A percentile compares a stretch with the other conserved stretches of the same genome.
These are phyloP conservation scores for Prosopis cineraria DNA, from an alignment of 306 rosid genomes.

Conservation along the genomic window DNA sequence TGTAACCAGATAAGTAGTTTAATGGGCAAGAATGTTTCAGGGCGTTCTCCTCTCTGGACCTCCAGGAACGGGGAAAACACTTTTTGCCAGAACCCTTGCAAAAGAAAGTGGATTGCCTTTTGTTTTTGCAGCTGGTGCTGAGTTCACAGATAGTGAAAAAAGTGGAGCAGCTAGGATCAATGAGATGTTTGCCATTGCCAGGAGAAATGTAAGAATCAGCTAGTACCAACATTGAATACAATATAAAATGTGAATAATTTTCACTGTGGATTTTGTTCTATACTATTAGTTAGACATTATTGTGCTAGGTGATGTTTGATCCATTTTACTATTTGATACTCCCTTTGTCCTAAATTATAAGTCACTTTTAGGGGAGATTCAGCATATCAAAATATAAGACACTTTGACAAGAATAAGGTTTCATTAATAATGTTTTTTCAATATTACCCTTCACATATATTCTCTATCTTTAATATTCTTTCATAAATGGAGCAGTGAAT, in stretches of 20 bases:
- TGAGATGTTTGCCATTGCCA: slow-evolving; percentile 89
- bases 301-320: slow-evolving; percentile 11
- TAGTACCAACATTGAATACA: slow-evolving; percentile 27
- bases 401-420: too few relatives aligned
- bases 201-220: slow-evolving; percentile 78
- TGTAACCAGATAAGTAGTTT: slow-evolving; percentile 28
- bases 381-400: too few relatives aligned
- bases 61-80: slow-evolving; percentile 98
- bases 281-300: slow-evolving; percentile 14
- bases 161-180: slow-evolving; percentile 93
- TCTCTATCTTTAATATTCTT: too few relatives aligned
- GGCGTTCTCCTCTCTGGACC: slow-evolving; percentile 99
- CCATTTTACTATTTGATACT: slow-evolving; percentile 27
- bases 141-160: slow-evolving; percentile 95
- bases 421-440: too few relatives aligned
- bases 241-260: slow-evolving; percentile 25
- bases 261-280: slow-evolving; percentile 14
- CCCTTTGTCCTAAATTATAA: too few relatives aligned
- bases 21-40: slow-evolving; percentile 50
- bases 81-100: slow-evolving; percentile 93
- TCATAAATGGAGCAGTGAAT: too few relatives aligned
- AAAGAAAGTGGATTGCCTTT: slow-evolving; percentile 93
- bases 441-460: too few relatives aligned
- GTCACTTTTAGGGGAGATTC: too few relatives aligned
- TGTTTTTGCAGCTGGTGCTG: slow-evolving; percentile 98